phyloP scores from a whole-genome alignment of 305 asterid genomes.

The Salvia sclarea region DNA sequence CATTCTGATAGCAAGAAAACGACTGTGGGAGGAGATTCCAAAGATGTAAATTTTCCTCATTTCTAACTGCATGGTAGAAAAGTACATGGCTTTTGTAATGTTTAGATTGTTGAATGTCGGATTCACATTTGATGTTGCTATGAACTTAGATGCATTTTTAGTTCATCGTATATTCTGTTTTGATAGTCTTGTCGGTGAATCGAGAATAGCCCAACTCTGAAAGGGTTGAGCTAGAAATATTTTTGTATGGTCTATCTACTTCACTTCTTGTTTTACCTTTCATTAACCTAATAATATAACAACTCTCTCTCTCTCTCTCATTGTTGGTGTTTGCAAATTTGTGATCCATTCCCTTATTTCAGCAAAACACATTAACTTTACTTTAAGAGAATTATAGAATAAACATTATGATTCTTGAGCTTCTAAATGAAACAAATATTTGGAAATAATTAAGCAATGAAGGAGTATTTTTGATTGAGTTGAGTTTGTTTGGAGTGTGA shows the following conservation, averaged over 20 bases:
- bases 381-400: no score
- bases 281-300: neutral
- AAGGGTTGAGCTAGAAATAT: slow-evolving; percentile 20
- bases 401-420: no score
- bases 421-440: no score
- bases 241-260: slow-evolving; percentile 20
- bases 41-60: slow-evolving; percentile 28
- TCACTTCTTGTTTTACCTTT: neutral
- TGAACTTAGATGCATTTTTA: neutral
- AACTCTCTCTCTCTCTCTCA: no score
- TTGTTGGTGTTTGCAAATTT: no score
- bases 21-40: slow-evolving; percentile 47
- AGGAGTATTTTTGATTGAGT: no score
- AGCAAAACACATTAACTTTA: no score
- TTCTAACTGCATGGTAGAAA: slow-evolving; percentile 8
- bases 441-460: no score
- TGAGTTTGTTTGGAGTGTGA: no score
- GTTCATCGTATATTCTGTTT: neutral
- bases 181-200: neutral
- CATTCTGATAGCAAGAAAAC: slow-evolving; percentile 65
- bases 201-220: slow-evolving; percentile 2
- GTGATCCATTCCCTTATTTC: neutral
- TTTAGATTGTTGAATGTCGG: slow-evolving; percentile 14
- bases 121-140: slow-evolving; percentile 4
- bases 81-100: slow-evolving; percentile 15